Evolutionary conservation across 805 yeast species (phyloP), one percentile per base, ranked within the genome.

Genomic region (Metschnikowia matae): DNA sequence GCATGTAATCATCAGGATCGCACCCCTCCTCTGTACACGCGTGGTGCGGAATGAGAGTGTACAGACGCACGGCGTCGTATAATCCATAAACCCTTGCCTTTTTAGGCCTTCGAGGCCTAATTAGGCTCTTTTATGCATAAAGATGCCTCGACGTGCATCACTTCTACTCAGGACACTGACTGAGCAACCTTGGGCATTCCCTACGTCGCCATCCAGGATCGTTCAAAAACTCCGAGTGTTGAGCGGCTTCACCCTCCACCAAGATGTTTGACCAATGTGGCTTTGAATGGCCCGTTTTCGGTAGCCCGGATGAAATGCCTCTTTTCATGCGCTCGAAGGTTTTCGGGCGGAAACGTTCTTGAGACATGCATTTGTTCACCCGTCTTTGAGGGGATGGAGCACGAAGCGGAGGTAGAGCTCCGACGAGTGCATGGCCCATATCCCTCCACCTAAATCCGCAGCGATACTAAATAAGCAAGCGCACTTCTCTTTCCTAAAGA

Each of bases 11-110:
- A 14, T 23, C 21, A 21, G 32, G 15, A 11, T 26, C 40, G 34
- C 46, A 23, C 48, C 48, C 48, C 48, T 46, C 48, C 35, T 37
- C 41, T 44, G 42, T 49, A 48, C 55, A 42, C 35, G 44, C 45
- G 23, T 17, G 20, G 43, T 36, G 44, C 44, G 50, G 48, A 34
- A 44, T 35, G 39, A 13, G 39, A 17, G 33, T 26, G 46, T 17
- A 35, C 40, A 35, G 15, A 44, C 15, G 36, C 45, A 15, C 23
- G 13, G 29, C 17, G 15, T 44, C 46, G 46, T 44, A 44, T 17
- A 44, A 13, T 14, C 17, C 34, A 35, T 7, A 14, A 6, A 2
- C 10, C 23, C 35, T 18, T 40, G 40, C 53, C 55, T 39, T 39
- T 44, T 50, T 34, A 32, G 43, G 55, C 29, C 39, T 4, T 15